Base-by-base conservation (phyloP, 768 basidiomycete genomes). In the Xanthoconium purpureum region DNA sequence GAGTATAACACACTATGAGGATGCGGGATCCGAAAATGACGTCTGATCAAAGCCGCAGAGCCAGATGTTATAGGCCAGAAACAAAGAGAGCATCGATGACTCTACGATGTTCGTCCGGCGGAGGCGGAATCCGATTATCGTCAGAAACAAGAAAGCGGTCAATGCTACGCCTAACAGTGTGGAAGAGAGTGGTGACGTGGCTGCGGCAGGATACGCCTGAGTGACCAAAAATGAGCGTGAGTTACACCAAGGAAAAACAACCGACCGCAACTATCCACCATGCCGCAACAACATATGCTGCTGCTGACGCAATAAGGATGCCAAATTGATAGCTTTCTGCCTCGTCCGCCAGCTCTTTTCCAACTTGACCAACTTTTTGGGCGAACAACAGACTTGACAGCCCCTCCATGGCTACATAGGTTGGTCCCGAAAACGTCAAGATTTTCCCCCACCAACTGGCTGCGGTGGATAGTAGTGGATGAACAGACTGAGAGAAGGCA, bases 91-190 rank as follows among this genome's bases (percentile, higher is more conserved):
- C 47, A 90, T 84, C 3, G 89, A 87, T 4, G 93, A 93, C 71
- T 98, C 95, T 53, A 97, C 88, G 47, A 96, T 89, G 65, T 96
- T 96, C 40, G 94, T 96, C 50, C 91, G 81, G 52, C 92, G 84
- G 59, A 94, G 71, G 9, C 84, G 84, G 71, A 98, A 95, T 7
- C 95, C 95, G 60, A 98, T 96, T 62, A 90, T 78, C 1, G 94
- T 94, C 40, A 97, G 78, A 74, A 97, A 98, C 32, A 96, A 71
- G 66, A 96, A 88, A 11, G 92, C 85, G 1, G 94, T 93, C 55
- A 96, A 75, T 3, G 92, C 91, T 3, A 87, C 88, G 3, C 95
- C 95, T 17, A 98, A 78, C 11, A 98, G 76, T 3, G 94, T 95
- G 2, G 94, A 91, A 11, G 93, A 89, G 33, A 96, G 77, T 10